Base-by-base conservation (phyloP, 768 basidiomycete genomes). In the Termitomyces sp. region DNA sequence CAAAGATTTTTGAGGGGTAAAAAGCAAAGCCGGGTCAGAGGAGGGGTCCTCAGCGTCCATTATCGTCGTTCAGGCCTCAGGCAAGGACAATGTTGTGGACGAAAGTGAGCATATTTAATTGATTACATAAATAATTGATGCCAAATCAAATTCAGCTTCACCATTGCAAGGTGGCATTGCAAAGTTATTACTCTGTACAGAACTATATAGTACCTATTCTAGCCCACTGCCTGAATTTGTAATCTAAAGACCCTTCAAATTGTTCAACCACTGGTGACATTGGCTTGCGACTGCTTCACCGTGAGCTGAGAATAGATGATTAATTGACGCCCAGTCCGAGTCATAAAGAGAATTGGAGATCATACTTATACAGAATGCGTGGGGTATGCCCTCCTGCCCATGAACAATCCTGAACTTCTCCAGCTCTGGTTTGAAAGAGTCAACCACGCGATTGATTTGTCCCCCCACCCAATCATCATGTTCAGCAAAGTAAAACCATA, bases 361-460 rank as follows among this genome's bases (percentile, higher is more conserved):
- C 87, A 68, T 64, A 90, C 88, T 83, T 54, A 92, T 84, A 68
- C 86, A 90, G 69, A 91, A 92, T 16, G 86, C 84, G 69, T 92
- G 91, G 3, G 87, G 88, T 40, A 90, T 78, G 36, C 77, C 79
- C 7, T 74, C 67, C 6, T 71, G 71, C 4, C 77, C 84, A 65
- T 81, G 78, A 28, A 80, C 78, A 35, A 85, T 73, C 62, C 69
- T 78, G 36, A 64, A 67, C 46, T 69, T 69, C 24, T 61, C 70
- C 48, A 58, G 58, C 35, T 77, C 71, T 4, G 74, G 72, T 22
- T 76, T 71, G 57, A 87, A 72, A 4, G 68, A 71, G 3, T 64
- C 67, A 39, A 87, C 63, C 16, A 90, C 73, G 7, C 65, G 60
- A 18, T 77, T 72, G 61, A 78, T 81, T 56, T 89, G 79, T 53